Evolutionary conservation across 352 stramenopile species (phyloP), one percentile per base, ranked within the genome.

Genomic region (Phytopythium helicoides): DNA sequence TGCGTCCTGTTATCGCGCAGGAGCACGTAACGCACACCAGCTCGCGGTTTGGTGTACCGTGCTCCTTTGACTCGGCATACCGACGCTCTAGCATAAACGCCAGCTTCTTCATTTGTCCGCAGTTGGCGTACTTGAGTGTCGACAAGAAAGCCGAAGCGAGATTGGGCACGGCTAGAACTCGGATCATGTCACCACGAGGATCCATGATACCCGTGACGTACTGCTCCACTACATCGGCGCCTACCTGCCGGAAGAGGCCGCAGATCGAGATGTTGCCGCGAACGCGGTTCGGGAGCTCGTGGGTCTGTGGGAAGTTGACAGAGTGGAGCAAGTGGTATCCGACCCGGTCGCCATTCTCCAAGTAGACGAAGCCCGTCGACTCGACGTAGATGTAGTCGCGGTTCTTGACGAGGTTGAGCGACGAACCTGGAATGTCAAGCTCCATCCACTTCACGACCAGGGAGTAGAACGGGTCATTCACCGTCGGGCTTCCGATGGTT

Each of bases 101-200:
- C n/a, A 81, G 54, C 54, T 81, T 81, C 58, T 74, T 76, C 53
- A 74, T 65, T 19, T 76, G 65, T 1, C 64, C 65, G 16, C 53
- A 63, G 53, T 58, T 44, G 15, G 66, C 56, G 49, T 64, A 68
- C n/a, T 56, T 58, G 16, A 59, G 46, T 3, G 53, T 38, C 2
- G 48, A 52, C n/a, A 52, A 36, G 15, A 62, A 19, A 8, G 42
- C 47, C 3, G 31, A 31, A 3, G 47, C 47, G 7, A 55, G 36
- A 1, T 49, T 45, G n/a, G 62, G 31, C 6, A 50, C 31, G n/a
- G 47, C 9, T 5, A 56, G 31, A 14, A 53, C 33, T 18, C 42
- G 40, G 12, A 41, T 34, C n/a, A 47, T 49, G 6, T 63, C 58
- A 36, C 64, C 64, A 7, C 45, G 48, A 0, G 58, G 52, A 4